Percentiles rank a stretch among this genome's conserved stretches.
Evolutionary conservation across 371 early-diverging fungal species (phyloP).

Genomic region (Mortierella sp.): DNA sequence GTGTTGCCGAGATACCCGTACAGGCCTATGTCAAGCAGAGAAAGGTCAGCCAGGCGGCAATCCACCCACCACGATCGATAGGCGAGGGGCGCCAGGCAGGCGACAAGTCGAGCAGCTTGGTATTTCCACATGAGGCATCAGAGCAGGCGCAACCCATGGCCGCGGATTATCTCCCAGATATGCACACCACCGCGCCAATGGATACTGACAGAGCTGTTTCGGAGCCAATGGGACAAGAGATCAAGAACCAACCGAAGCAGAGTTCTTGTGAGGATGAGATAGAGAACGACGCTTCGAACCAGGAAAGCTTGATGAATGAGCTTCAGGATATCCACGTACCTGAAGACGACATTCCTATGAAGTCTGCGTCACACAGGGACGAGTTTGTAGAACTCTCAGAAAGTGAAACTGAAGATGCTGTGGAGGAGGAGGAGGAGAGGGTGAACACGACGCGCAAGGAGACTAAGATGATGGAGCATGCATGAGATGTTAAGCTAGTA

Average conservation of each 20-base stretch:
- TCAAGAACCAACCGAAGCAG: not conserved
- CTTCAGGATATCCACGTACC: constrained; percentile 38
- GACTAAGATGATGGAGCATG: constrained; percentile 16
- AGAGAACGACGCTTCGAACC: not conserved
- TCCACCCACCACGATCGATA: constrained; percentile 16
- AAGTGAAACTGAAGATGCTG: not conserved
- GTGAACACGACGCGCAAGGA: constrained; percentile 18
- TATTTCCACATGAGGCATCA: not conserved
- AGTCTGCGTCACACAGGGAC: not conserved
- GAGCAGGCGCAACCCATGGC: not conserved
- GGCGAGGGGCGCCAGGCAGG: not conserved
- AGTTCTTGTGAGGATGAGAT: not conserved
- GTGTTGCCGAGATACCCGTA: constrained; percentile 47
- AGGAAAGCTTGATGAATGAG: constrained; percentile 32
- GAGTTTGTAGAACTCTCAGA: not conserved
- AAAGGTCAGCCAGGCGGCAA: constrained; percentile 35
- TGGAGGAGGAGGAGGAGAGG: not conserved
- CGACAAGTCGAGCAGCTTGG: not conserved
- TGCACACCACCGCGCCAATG: not conserved
- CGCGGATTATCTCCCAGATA: not conserved
- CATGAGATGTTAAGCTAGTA: not conserved
- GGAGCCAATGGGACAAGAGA: not conserved
- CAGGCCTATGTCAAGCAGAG: constrained; percentile 38
- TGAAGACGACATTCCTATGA: constrained; percentile 12
- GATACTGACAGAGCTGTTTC: constrained; percentile 1